These are phyloP conservation scores for Cladobotryum protrusum DNA, from an alignment of 2,329 filamentous ascomycete species.

Conservation along the genomic window DNA sequence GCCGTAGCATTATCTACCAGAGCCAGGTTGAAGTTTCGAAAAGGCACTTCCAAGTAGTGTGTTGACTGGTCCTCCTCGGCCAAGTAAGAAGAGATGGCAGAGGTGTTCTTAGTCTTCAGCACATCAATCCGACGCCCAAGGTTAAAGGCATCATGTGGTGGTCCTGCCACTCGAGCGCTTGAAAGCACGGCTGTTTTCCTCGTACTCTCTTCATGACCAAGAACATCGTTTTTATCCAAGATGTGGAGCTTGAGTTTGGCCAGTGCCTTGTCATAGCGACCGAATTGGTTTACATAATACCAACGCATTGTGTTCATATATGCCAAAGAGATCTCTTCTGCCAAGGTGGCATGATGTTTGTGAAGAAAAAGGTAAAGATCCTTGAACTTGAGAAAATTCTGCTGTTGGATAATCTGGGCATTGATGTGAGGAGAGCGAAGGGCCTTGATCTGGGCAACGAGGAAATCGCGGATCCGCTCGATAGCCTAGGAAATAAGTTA, in stretches of 20 bases:
- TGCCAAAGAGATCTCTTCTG: slow-evolving; percentile 83
- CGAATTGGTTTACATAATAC: slow-evolving; percentile 93
- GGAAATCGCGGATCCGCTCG: slow-evolving; percentile 87
- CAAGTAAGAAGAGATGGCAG: slow-evolving; percentile 78
- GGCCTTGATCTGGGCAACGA: slow-evolving; percentile 91
- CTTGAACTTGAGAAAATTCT: slow-evolving; percentile 81
- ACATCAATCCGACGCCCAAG: slow-evolving; percentile 81
- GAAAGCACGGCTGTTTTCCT: slow-evolving; percentile 57
- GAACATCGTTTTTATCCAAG: slow-evolving; percentile 74
- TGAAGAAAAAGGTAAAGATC: slow-evolving; percentile 83
- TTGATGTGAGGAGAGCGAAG: slow-evolving; percentile 94
- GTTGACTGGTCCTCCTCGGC: slow-evolving; percentile 82
- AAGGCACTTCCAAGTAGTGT: slow-evolving; percentile 85
- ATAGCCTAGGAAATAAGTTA: slow-evolving; percentile 52
- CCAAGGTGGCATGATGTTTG: slow-evolving; percentile 73
- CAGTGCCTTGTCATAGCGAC: slow-evolving; percentile 76
- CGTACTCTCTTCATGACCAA: slow-evolving; percentile 70
- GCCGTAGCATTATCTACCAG: slow-evolving; percentile 89
- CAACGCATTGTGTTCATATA: slow-evolving; percentile 99
- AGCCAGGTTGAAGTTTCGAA: slow-evolving; percentile 91
- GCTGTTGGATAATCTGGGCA: slow-evolving; percentile 92
- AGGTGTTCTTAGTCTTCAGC: slow-evolving; percentile 64
- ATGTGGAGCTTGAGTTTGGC: slow-evolving; percentile 77
- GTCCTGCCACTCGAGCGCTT: slow-evolving; percentile 38
- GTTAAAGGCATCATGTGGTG: slow-evolving; percentile 80